Conservation (phyloP, 768 basidiomycete species). For the Boletus rubroflammeus region DNA sequence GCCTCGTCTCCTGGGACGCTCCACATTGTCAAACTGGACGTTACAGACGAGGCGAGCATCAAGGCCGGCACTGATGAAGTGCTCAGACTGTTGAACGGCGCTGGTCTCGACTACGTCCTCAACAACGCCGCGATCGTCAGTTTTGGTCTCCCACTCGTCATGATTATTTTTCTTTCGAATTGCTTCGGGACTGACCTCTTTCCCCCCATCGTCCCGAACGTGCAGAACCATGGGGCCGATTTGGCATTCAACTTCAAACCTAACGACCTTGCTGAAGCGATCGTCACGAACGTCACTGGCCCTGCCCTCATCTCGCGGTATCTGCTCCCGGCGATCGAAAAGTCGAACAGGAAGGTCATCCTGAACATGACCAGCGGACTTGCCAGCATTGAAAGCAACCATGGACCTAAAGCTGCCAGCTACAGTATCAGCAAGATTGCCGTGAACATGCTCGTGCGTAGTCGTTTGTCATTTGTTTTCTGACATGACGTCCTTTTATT, state of each 20-base stretch:
- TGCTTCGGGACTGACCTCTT: neutral
- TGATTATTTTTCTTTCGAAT: neutral
- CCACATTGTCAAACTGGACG: conserved; percentile 34
- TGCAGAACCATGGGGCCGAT: conserved; percentile 24
- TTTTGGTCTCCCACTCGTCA: neutral
- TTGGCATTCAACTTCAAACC: conserved; percentile 24
- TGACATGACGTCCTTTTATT: neutral
- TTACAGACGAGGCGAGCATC: conserved; percentile 26
- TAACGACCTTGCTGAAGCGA: conserved; percentile 11
- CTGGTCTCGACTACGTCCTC: neutral
- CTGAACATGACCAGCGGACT: conserved; percentile 35
- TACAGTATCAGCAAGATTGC: conserved; percentile 15
- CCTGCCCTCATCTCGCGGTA: conserved; percentile 29
- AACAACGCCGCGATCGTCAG: conserved; percentile 41
- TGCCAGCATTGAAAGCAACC: conserved; percentile 27
- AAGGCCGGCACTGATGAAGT: conserved; percentile 14
- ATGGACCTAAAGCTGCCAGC: neutral
- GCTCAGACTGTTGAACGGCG: neutral
- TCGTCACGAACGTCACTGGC: conserved; percentile 34
- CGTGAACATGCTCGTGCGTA: conserved; percentile 12
- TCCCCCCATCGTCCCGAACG: neutral
- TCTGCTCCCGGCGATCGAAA: conserved; percentile 35
- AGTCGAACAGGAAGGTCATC: conserved; percentile 31
- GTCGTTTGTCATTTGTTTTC: neutral
- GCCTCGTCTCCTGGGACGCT: conserved; percentile 21